phyloP scores from a whole-genome alignment of 495 filamentous ascomycete species.

The Bacidia rubella region DNA sequence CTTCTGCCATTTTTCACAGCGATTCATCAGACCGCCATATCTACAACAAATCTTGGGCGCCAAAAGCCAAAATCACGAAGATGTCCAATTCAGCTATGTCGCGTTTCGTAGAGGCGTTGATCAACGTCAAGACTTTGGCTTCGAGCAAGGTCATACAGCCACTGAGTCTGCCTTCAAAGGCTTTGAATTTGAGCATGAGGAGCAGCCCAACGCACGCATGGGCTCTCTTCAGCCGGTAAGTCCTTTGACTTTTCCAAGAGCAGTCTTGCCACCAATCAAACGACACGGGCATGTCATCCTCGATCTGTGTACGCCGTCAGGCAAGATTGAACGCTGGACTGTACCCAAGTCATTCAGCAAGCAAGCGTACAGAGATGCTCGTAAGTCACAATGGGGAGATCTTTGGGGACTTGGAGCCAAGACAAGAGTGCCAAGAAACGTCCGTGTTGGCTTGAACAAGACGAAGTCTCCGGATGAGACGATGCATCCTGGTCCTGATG shows the following conservation, averaged over 20 bases:
- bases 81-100: slow-evolving; percentile 78
- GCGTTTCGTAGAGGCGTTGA: slow-evolving; percentile 69
- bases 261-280: slow-evolving; percentile 71
- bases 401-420: slow-evolving; percentile 93
- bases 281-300: slow-evolving; percentile 73
- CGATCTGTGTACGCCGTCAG: slow-evolving; percentile 80
- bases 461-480: background rate
- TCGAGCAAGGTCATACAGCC: slow-evolving; percentile 30
- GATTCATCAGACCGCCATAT: slow-evolving; percentile 72
- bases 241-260: slow-evolving; percentile 60
- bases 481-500: no score
- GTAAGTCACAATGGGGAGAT: slow-evolving; percentile 85
- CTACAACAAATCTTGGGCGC: slow-evolving; percentile 65
- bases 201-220: slow-evolving; percentile 18
- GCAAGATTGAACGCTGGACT: slow-evolving; percentile 85
- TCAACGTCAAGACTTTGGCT: slow-evolving; percentile 26
- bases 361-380: slow-evolving; percentile 76
- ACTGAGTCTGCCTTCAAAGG: slow-evolving; percentile 39
- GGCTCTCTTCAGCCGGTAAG: slow-evolving; percentile 16
- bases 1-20: slow-evolving; percentile 81
- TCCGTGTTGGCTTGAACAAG: slow-evolving; percentile 45
- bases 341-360: slow-evolving; percentile 69
- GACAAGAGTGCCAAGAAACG: slow-evolving; percentile 48
- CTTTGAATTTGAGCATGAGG: slow-evolving; percentile 25
- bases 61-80: slow-evolving; percentile 68